These are phyloP conservation scores for Mortierella sp. DNA, from an alignment of 371 early-diverging fungal genomes.

Conservation along the genomic window DNA sequence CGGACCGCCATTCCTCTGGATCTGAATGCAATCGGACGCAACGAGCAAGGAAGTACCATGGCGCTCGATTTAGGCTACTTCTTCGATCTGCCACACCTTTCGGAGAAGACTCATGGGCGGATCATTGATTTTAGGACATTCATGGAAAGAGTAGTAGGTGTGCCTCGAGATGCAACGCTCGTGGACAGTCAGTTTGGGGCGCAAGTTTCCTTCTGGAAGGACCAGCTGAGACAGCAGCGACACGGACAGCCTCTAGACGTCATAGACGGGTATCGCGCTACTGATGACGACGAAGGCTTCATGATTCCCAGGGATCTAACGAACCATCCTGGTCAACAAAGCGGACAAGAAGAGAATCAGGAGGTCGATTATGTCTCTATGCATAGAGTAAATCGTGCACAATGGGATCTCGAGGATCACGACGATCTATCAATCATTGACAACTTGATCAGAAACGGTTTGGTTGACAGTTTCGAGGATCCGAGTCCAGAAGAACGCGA, in stretches of 20 bases:
- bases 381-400: slow-evolving; percentile 6
- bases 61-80: slow-evolving; percentile 35
- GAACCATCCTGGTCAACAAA: background rate
- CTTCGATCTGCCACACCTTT: slow-evolving; percentile 18
- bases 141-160: slow-evolving; percentile 28
- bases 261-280: background rate
- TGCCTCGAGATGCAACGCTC: slow-evolving; percentile 4
- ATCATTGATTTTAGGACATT: slow-evolving; percentile 21
- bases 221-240: background rate
- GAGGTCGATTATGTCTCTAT: background rate
- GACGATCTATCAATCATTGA: slow-evolving; percentile 11
- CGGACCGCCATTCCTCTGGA: slow-evolving; percentile 13
- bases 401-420: slow-evolving; percentile 15
- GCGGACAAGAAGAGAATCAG: background rate
- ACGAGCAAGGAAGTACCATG: slow-evolving; percentile 26
- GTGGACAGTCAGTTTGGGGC: slow-evolving; percentile 32
- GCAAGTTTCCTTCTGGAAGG: slow-evolving; percentile 18
- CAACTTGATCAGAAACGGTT: slow-evolving; percentile 27
- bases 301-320: background rate
- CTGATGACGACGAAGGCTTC: background rate
- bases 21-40: slow-evolving; percentile 9
- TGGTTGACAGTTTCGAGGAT: slow-evolving; percentile 21
- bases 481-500: background rate
- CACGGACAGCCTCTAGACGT: background rate
- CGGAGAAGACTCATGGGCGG: background rate